These are phyloP conservation scores for Setaria italica DNA, from an alignment of 202 grass and related monocot species.

Conservation along the genomic window DNA sequence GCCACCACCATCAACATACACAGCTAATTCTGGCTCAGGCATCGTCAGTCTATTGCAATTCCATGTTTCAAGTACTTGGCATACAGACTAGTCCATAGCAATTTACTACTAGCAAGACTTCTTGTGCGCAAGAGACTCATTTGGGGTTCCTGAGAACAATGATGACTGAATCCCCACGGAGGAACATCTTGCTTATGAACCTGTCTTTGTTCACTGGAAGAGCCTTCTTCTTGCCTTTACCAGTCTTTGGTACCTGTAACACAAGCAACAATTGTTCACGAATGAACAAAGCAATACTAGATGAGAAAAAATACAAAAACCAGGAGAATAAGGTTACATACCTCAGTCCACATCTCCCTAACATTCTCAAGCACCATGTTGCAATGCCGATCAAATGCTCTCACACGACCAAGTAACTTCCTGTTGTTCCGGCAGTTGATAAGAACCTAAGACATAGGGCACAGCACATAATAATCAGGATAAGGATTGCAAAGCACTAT, in stretches of 20 bases:
- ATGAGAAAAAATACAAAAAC: background rate
- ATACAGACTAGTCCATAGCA: conserved; percentile 24
- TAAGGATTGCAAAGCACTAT: background rate
- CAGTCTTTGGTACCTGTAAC: conserved; percentile 80
- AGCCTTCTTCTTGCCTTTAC: conserved; percentile 99
- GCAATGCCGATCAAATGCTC: conserved; percentile 92
- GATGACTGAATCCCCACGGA: conserved; percentile 91
- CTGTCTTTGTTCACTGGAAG: conserved; percentile 96
- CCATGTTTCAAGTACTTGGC: conserved; percentile 1
- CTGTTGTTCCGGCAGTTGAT: conserved; percentile 98
- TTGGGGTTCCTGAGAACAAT: conserved; percentile 95
- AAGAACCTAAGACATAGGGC: conserved; percentile 65
- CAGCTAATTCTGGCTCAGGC: background rate
- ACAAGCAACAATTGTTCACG: background rate
- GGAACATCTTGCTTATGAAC: conserved; percentile 99
- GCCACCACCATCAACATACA: conserved; percentile 25
- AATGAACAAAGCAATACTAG: background rate
- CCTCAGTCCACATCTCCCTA: conserved; percentile 98
- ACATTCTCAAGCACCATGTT: conserved; percentile 99
- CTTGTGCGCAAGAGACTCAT: conserved; percentile 36
- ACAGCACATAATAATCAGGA: background rate
- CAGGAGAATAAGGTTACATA: conserved; percentile 13
- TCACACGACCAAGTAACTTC: conserved; percentile 85
- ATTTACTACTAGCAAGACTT: conserved; percentile 8
- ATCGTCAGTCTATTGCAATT: conserved; percentile 8